Base-by-base conservation (phyloP, 495 filamentous ascomycete genomes). In the Penicillium maclennaniae region DNA sequence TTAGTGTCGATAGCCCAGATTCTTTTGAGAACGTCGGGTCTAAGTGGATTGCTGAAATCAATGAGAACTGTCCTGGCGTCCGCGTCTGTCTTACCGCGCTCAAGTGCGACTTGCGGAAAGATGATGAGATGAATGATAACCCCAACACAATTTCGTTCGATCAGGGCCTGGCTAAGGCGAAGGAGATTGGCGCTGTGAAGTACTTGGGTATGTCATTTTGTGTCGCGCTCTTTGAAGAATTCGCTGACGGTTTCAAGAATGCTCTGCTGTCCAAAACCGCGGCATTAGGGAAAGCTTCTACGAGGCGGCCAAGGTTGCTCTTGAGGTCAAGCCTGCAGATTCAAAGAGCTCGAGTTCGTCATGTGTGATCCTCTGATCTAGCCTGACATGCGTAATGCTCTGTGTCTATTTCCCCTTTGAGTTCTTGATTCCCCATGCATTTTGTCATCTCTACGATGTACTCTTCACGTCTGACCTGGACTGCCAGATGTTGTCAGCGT, bases 241-340 rank as follows among this genome's bases (percentile, higher is more conserved):
- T 26, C 9, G 39, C n/a, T 14, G 17, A 45, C 15, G 7, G n/a
- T 26, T 23, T 12, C 47, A 85, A 85, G 93, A 98, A 75, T 98
- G 93, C 79, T 97, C 95, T 26, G 93, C 93, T 14, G 96, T 96
- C 79, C 86, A 91, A 67, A 98, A 98, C 72, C 80, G 93, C 36
- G 93, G 93, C 47, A 95, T 98, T 61, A 93, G 96, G 66, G 93
- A 98, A 69, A 95, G 93, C 31, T 98, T 98, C 67, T 97, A 95
- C 41, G 93, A 98, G 75, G 93, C 93, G 36, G 95, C 93, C 41
- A 86, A 95, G 62, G 93, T 97, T n/a, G 93, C 93, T 7, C 75
- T 98, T 23, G 87, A 87, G 20, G 93, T 97, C 38, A 96, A 91
- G 71, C 71, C 72, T 40, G 66, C 61, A 27, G 70, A 67, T 10